Evolutionary conservation across 2,329 filamentous ascomycete genomes (phyloP).

Genomic region (Paradendryphiella salina): DNA sequence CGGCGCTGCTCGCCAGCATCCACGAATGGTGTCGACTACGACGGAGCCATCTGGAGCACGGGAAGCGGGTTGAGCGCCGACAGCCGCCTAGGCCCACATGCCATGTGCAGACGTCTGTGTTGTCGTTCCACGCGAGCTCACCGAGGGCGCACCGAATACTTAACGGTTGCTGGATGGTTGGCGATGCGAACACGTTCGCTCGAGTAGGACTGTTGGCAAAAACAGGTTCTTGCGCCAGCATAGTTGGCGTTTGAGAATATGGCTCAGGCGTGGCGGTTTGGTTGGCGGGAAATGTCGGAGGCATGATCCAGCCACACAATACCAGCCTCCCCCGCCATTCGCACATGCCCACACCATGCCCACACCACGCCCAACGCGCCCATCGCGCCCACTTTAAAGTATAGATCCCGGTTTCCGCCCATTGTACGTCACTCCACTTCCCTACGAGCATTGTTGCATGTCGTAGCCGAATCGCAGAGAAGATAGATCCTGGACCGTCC

Average conservation of each 20-base stretch:
- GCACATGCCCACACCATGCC: background rate
- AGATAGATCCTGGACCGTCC: conserved; percentile 17
- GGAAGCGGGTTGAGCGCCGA: conserved; percentile 12
- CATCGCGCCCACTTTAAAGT: conserved; percentile 5
- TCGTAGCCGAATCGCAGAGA: conserved; percentile 19
- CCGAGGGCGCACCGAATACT: background rate
- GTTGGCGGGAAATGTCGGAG: conserved; percentile 19
- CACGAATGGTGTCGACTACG: conserved; percentile 4
- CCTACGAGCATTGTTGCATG: conserved; percentile 10
- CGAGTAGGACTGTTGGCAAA: background rate
- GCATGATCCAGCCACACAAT: conserved; percentile 27
- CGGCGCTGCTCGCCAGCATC: conserved; percentile 3
- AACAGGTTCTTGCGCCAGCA: background rate
- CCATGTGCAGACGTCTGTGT: conserved; percentile 1
- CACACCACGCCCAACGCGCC: too few relatives aligned
- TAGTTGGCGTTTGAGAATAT: background rate
- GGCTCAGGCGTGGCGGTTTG: conserved; percentile 3
- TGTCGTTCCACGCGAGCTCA: conserved; percentile 6
- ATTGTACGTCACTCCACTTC: conserved; percentile 30
- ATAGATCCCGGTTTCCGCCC: conserved; percentile 20
- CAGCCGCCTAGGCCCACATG: conserved; percentile 3
- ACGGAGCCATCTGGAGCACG: background rate
- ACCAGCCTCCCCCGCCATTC: conserved; percentile 31
- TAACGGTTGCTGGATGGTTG: background rate
- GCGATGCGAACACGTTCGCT: conserved; percentile 8